phyloP scores from a whole-genome alignment of 2,329 filamentous ascomycete species.

The Coniochaeta hoffmannii region DNA sequence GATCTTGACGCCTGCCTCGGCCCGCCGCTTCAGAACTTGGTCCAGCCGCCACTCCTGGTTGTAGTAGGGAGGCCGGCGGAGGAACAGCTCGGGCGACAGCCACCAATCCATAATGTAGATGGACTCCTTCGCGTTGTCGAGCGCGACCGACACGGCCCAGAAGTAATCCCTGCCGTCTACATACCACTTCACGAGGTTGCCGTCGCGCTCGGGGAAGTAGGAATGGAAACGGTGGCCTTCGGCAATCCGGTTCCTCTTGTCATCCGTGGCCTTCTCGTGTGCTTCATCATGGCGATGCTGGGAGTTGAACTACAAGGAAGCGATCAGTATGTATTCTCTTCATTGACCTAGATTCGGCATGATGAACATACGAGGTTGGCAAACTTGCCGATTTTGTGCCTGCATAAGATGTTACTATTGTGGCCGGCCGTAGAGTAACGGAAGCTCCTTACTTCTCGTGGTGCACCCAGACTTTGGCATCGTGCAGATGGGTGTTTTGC shows the following conservation, averaged over 20 bases:
- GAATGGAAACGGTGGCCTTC: constrained; percentile 79
- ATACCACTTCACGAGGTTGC: constrained; percentile 93
- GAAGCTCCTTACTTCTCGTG: constrained; percentile 50
- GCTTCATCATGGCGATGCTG: constrained; percentile 92
- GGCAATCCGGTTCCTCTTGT: constrained; percentile 64
- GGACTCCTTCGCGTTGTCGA: constrained; percentile 84
- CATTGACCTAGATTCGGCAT: no score
- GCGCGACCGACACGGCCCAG: constrained; percentile 81
- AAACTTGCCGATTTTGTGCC: constrained; percentile 55
- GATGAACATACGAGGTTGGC: constrained; percentile 50
- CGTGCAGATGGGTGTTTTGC: constrained; percentile 44
- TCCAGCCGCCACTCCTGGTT: constrained; percentile 86
- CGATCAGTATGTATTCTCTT: no score
- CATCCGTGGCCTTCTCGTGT: constrained; percentile 78
- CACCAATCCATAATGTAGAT: constrained; percentile 99
- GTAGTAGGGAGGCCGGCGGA: constrained; percentile 74
- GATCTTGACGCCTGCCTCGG: constrained; percentile 90
- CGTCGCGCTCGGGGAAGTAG: constrained; percentile 79
- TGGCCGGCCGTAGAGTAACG: neutral
- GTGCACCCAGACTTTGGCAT: constrained; percentile 48
- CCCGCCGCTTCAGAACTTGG: constrained; percentile 76
- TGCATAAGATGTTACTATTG: constrained; percentile 11
- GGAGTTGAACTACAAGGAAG: constrained; percentile 59
- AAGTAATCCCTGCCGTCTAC: constrained; percentile 94
- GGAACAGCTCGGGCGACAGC: constrained; percentile 81